Evolutionary conservation across 257 asterid species (phyloP), one percentile per base, ranked within the genome.

Genomic region (Solanum gracilifrons): DNA sequence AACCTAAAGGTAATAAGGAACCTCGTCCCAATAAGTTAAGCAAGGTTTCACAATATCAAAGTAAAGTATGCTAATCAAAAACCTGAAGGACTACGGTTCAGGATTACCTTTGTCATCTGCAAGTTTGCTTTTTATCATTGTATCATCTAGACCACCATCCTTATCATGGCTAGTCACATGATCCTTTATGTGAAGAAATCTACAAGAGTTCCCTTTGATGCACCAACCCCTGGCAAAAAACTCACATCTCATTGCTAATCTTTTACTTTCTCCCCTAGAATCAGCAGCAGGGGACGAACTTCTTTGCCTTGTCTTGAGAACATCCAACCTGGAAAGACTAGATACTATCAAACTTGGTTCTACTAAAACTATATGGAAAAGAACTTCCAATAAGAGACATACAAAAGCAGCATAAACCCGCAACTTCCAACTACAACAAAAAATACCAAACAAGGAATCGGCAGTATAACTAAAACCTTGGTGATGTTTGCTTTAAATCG

Each of bases 201-300:
- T 93, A 91, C 99, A 97, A 7, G 98, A 90, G 35, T 75, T 92
- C 82, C 98, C 99, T 92, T 90, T 93, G 88, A 96, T 93, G 91
- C 99, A 97, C 99, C 99, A 97, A 51, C 99, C 99, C 90, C 93
- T 93, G 80, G 97, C 92, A 87, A 94, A 92, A 89, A 93, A 97
- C 39, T 93, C 94, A 85, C 99, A 97, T 62, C 89, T 87, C 87
- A 92, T 91, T 89, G 91, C 95, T 55, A 87, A 87, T 88, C 95
- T 91, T 93, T 96, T 96, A 87, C 88, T 92, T 43, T 82, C 92
- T 20, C 90, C 90, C 64, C 85, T 91, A 89, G 85, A 79, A 85
- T 91, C 92, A 41, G 88, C 86, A 85, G 87, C 90, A 85, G 94
- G 88, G 88, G 94, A 89, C 64, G 87, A 89, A 89, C 93, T 93